Conservation (phyloP, 352 stramenopile species). For the Phytophthora foliorum region DNA sequence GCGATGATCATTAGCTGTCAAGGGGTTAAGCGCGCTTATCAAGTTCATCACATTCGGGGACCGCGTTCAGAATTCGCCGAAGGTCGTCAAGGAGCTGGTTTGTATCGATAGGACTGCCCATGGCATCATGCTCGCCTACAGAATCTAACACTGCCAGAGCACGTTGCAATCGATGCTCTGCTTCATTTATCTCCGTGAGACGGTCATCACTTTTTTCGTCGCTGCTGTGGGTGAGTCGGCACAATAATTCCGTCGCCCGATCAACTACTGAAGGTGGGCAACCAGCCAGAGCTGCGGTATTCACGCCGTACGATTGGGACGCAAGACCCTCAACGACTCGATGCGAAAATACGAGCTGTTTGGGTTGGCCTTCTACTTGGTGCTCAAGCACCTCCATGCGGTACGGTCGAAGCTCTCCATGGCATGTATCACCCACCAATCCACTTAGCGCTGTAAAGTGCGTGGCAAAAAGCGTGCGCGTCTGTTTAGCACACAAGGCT, state of each 20-base stretch:
- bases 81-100: conserved; percentile 21
- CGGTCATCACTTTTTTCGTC: not conserved
- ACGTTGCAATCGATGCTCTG: conserved; percentile 11
- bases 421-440: conserved; percentile 47
- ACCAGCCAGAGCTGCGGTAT: conserved; percentile 79
- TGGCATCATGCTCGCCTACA: not conserved
- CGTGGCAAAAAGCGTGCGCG: conserved; percentile 83
- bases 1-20: conserved; percentile 3
- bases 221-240: conserved; percentile 31
- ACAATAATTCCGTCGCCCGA: conserved; percentile 59
- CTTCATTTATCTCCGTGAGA: not conserved
- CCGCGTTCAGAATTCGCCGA: conserved; percentile 18
- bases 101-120: not conserved
- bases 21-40: not conserved
- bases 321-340: conserved; percentile 77
- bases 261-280: conserved; percentile 59
- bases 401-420: conserved; percentile 58
- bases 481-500: conserved; percentile 61
- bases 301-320: conserved; percentile 79
- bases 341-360: conserved; percentile 81
- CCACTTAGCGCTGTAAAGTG: conserved; percentile 80
- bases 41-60: not conserved
- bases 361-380: conserved; percentile 22
- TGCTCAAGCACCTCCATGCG: conserved; percentile 78
- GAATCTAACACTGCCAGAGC: conserved; percentile 9